Evolutionary conservation across 495 filamentous ascomycete species (phyloP), one percentile per base, ranked within the genome.

Genomic region (Podospora anserina): DNA sequence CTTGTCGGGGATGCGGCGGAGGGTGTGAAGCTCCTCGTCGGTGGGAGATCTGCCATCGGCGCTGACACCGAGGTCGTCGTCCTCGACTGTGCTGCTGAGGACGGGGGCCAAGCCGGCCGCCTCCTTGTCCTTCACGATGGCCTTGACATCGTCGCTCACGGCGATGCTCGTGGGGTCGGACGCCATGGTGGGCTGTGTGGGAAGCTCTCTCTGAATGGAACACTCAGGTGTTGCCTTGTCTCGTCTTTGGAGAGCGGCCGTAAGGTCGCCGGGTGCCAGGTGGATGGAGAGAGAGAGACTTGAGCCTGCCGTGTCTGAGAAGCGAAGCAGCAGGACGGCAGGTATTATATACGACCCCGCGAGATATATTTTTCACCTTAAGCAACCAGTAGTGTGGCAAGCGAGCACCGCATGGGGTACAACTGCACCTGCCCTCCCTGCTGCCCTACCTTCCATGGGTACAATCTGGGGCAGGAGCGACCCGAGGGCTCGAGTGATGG

Each of bases 1-100:
- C 49, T 80, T 82, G 56, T 86, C 90, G 16, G 90, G 80, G 1
- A 93, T 83, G 54, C 91, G 87, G 27, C 84, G 87, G 7, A 93
- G 82, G 0, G 85, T 87, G 0, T 75, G 68, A 59, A 89, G 72
- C 63, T 93, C 88, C 49, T 89, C 85, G 1, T 84, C 82, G 0
- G 87, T 92, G 0, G 87, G 90, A 5, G 11, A 9, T 4, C 59
- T 58, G 63, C 64, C 66, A 28, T 75, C 70, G 58, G 61, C 53
- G 15, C 39, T 66, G 59, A 71, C 55, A 54, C 70, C 70, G 3
- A 72, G 49, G 4, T 67, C 62, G 28, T 70, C 63, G 4, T 68
- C 57, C 3, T 70, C 70, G 23, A 26, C 59, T 19, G 57, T 11
- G 26, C 26, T 34, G 23, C 64, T 60, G 23, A 63, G 5, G 30